Evolutionary conservation across 148 eudicot species (phyloP).

Genomic region (Rhododendron henanense): DNA sequence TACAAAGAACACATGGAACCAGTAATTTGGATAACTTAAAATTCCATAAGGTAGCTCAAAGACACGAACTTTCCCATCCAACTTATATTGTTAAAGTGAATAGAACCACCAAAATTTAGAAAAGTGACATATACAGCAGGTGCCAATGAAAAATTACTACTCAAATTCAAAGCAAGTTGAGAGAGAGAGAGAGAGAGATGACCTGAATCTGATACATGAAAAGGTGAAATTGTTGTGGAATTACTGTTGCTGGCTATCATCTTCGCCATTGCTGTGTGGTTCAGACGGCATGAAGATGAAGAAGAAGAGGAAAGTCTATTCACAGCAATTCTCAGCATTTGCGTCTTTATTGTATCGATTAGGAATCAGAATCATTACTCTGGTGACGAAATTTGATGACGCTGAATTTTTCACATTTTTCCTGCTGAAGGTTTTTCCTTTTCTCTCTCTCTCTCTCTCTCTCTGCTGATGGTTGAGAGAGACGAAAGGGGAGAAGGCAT

Average conservation of each 20-base stretch:
- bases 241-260: background rate
- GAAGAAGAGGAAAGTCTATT: conserved; percentile 63
- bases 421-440: background rate
- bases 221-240: background rate
- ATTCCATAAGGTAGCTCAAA: background rate
- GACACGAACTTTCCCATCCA: background rate
- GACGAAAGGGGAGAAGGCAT: too few species aligned
- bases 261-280: background rate
- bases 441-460: too few species aligned
- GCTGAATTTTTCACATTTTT: background rate
- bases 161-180: background rate
- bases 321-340: conserved; percentile 45
- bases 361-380: background rate
- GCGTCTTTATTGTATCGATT: background rate
- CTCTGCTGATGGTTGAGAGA: too few species aligned
- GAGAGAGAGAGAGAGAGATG: too few species aligned
- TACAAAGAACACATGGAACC: background rate
- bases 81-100: background rate
- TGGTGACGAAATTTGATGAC: background rate
- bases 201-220: background rate
- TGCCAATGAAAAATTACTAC: background rate
- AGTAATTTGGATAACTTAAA: background rate
- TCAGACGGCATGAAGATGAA: conserved; percentile 37
- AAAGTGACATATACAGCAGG: background rate
- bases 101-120: background rate